These are phyloP conservation scores for Chlamydomonas sp. DNA, from an alignment of 139 green algal genomes.

Conservation along the genomic window DNA sequence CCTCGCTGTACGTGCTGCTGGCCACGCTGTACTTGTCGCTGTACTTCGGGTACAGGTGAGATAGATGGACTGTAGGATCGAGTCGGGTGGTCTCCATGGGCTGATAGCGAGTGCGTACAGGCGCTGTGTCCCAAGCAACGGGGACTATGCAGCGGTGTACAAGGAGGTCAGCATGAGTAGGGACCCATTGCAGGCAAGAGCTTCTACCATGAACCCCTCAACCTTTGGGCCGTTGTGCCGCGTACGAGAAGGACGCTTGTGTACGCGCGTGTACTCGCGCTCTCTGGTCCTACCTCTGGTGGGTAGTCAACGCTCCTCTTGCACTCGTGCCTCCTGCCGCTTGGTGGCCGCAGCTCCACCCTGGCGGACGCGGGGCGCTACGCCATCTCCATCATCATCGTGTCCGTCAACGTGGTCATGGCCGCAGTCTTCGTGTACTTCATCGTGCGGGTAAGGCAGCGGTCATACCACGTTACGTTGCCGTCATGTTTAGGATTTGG, in stretches of 20 bases:
- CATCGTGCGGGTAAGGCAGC: no score
- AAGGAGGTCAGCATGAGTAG: no score
- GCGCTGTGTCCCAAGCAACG: background rate
- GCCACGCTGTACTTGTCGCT: background rate
- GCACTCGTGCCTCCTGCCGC: no score
- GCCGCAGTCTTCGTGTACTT: background rate
- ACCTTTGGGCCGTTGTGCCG: no score
- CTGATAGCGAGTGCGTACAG: background rate
- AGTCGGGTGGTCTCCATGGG: background rate
- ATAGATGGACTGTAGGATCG: background rate
- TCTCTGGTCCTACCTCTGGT: background rate
- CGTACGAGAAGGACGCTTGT: no score
- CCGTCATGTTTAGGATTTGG: no score
- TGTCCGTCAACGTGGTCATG: background rate
- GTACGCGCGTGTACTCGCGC: background rate
- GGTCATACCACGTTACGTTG: no score
- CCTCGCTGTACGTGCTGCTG: background rate
- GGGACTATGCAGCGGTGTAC: no score
- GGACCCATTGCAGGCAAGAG: no score
- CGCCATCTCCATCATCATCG: background rate
- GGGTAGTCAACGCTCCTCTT: background rate
- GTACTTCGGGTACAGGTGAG: background rate
- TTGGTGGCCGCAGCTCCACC: background rate
- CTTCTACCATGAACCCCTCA: no score
- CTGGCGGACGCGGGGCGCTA: background rate